Percentiles rank a stretch among this genome's conserved stretches.
Evolutionary conservation across 2,329 filamentous ascomycete genomes (phyloP).

Genomic region (Huntiella savannae): DNA sequence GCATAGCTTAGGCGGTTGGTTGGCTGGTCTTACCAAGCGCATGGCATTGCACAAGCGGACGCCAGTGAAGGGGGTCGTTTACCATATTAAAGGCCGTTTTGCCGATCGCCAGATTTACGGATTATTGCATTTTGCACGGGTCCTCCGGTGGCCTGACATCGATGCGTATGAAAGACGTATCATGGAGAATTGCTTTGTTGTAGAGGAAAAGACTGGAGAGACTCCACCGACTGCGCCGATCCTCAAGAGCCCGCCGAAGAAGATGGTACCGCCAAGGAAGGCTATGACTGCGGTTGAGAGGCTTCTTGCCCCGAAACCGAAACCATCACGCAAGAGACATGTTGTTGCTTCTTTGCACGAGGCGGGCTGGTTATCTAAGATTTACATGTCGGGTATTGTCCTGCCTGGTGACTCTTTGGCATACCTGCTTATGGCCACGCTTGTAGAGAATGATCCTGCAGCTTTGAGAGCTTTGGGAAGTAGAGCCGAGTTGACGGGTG

Average conservation of each 20-base stretch:
- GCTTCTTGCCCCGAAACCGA: neutral
- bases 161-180: conserved; percentile 31
- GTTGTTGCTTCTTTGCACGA: conserved; percentile 38
- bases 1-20: conserved; percentile 25
- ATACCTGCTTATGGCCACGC: conserved; percentile 45
- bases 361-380: conserved; percentile 48
- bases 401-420: conserved; percentile 43
- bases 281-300: neutral
- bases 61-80: conserved; percentile 18
- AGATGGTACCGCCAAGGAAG: neutral
- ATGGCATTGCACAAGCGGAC: conserved; percentile 19
- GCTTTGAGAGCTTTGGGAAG: conserved; percentile 39
- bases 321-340: conserved; percentile 28
- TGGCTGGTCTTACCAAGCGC: conserved; percentile 37
- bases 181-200: conserved; percentile 23
- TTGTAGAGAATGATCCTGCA: conserved; percentile 43
- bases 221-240: neutral
- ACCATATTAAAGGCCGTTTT: conserved; percentile 35
- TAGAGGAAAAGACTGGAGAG: conserved; percentile 5
- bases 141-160: conserved; percentile 42
- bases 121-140: conserved; percentile 42
- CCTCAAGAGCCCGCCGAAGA: neutral
- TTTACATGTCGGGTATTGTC: conserved; percentile 45
- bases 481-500: conserved; percentile 42
- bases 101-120: conserved; percentile 40